Conservation (phyloP, 2,329 filamentous ascomycete genomes). For the Xylariaceae sp. region DNA sequence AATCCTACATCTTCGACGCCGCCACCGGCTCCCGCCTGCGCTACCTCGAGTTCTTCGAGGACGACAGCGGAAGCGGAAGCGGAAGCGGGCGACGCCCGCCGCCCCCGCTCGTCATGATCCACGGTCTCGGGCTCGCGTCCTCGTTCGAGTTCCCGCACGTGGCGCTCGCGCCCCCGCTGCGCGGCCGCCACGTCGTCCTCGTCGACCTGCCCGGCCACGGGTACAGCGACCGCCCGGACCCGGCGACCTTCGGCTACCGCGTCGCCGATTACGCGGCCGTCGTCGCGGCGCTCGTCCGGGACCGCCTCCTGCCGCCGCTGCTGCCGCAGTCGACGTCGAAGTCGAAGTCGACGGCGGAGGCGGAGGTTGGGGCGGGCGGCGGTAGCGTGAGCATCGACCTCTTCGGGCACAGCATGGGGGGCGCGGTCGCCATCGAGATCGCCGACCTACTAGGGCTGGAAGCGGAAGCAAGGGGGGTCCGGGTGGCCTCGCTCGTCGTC, state of each 20-base stretch:
- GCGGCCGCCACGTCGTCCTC: neutral
- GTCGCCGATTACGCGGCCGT: neutral
- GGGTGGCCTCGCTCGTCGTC: neutral
- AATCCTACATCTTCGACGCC: neutral
- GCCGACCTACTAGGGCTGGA: neutral
- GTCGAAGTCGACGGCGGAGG: no score
- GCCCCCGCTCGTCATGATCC: constrained; percentile 1
- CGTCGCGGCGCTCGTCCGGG: neutral
- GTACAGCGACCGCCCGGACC: constrained; percentile 1
- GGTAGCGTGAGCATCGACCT: neutral
- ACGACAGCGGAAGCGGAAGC: neutral
- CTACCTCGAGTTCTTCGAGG: neutral
- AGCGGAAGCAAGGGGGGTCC: neutral
- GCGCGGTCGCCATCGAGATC: neutral
- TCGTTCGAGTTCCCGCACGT: constrained; percentile 1
- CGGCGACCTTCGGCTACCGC: constrained; percentile 1
- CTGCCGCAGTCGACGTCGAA: no score
- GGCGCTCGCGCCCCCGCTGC: neutral
- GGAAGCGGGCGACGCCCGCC: no score
- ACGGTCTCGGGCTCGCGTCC: constrained; percentile 1
- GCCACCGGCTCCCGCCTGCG: neutral
- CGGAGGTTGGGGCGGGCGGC: no score
- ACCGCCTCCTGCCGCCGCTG: neutral
- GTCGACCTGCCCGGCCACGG: constrained; percentile 1
- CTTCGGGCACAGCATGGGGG: constrained; percentile 1